Percentiles rank a stretch among this genome's conserved stretches.
Conservation (phyloP, 257 asterid genomes). For the Lycium barbarum region DNA sequence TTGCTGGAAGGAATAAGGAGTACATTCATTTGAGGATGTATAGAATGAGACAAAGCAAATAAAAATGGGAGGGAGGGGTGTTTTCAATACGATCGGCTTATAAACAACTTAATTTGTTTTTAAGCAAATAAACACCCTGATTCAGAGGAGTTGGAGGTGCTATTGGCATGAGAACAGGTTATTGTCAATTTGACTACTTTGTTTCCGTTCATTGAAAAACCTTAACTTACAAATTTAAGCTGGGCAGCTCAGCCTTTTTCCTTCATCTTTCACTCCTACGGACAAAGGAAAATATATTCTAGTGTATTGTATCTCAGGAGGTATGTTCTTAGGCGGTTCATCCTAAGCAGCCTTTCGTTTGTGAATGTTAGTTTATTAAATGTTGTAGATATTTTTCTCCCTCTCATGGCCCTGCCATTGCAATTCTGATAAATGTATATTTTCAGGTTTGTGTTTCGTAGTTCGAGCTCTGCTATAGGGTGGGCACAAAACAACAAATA, state of each 20-base stretch:
- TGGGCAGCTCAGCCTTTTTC: neutral
- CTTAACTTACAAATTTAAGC: neutral
- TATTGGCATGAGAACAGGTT: neutral
- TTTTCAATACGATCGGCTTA: neutral
- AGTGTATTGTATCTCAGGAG: neutral
- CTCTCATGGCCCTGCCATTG: neutral
- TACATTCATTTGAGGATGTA: neutral
- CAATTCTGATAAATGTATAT: constrained; percentile 17
- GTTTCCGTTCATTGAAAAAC: neutral
- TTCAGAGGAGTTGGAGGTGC: neutral
- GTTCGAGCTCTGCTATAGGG: constrained; percentile 61
- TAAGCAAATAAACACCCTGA: neutral
- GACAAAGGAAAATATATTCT: neutral
- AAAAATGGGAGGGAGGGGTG: neutral
- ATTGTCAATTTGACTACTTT: neutral
- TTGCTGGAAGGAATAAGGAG: neutral
- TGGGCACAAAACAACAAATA: constrained; percentile 81
- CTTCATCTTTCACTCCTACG: neutral
- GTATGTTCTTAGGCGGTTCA: neutral
- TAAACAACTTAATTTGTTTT: neutral
- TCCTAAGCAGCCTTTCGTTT: neutral
- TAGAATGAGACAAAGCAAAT: neutral
- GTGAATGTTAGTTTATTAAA: constrained; percentile 19
- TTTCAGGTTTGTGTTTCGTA: constrained; percentile 65
- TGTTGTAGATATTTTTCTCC: neutral